phyloP scores from a whole-genome alignment of 2,329 filamentous ascomycete genomes.

The Pseudocercospora macadamiae region DNA sequence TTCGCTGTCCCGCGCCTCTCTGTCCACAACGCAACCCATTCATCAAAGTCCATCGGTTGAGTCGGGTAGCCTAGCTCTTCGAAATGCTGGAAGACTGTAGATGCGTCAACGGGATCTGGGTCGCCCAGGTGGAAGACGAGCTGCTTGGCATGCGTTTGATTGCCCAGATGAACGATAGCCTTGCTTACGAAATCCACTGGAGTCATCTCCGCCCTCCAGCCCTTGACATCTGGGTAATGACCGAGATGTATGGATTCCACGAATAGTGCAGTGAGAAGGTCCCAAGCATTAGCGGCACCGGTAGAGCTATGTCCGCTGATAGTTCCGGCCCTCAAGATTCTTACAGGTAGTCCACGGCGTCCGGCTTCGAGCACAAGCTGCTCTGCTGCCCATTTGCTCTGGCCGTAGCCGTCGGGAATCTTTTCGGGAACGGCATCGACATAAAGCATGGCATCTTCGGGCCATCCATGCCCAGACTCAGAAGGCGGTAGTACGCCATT shows the following conservation, averaged over 20 bases:
- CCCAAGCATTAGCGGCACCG: constrained; percentile 76
- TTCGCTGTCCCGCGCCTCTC: constrained; percentile 68
- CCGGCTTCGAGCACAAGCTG: constrained; percentile 72
- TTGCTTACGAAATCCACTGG: constrained; percentile 80
- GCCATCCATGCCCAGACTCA: constrained; percentile 64
- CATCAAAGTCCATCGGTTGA: constrained; percentile 66
- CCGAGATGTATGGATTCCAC: constrained; percentile 77
- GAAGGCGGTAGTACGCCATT: constrained; percentile 78
- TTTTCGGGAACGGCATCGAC: constrained; percentile 70
- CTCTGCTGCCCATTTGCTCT: constrained; percentile 82
- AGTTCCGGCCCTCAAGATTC: constrained; percentile 73
- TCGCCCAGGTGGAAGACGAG: constrained; percentile 75
- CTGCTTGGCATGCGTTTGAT: constrained; percentile 64
- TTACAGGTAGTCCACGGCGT: constrained; percentile 68
- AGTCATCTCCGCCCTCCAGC: constrained; percentile 82
- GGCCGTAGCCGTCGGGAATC: constrained; percentile 73
- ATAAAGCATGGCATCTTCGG: constrained; percentile 68
- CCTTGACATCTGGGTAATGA: constrained; percentile 68
- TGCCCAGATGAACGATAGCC: constrained; percentile 70
- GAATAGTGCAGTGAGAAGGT: constrained; percentile 74
- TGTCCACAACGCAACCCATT: constrained; percentile 75
- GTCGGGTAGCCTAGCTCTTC: constrained; percentile 71
- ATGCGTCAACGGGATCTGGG: constrained; percentile 68
- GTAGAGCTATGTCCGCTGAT: constrained; percentile 77
- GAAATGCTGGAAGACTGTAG: constrained; percentile 66